Base-by-base conservation (phyloP, 768 basidiomycete species). In the Suillus sp. region DNA sequence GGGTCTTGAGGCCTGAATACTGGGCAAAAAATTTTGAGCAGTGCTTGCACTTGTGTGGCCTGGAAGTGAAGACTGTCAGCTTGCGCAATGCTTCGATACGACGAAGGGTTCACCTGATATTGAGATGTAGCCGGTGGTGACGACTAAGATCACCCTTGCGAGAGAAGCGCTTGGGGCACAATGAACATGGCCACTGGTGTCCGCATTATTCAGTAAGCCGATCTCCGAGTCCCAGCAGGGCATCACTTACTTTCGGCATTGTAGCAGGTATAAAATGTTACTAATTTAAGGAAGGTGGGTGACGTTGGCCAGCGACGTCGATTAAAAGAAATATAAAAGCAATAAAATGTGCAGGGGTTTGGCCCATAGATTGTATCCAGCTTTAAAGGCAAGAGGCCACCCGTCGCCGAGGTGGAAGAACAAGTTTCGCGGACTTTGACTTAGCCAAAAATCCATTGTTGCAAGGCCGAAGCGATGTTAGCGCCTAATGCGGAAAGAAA, bases 21-120 rank as follows among this genome's bases (percentile, higher is more conserved):
- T 91, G 90, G 10, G 83, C 73, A 69, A 92, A 92, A 1, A 68
- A 67, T 69, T 83, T 88, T 5, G 72, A 73, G 68, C 90, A 92
- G 6, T 72, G 69, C 45, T 70, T 64, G 69, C 90, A 91, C 3
- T 69, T 61, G 64, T 85, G 77, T 7, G 82, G 83, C 59, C 90
- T 90, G 58, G 25, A 56, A 32, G n/a, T 27, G 10, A 45, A 16
- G 30, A 20, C 6, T 43, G 45, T 69, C 30, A 57, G 51, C 50
- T n/a, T 58, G 53, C 22, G 34, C 25, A 34, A 61, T 16, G 20
- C 14, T 18, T 11, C 10, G 60, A 25, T 22, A 32, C 35, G 22
- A 25, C 11, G 48, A 38, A 40, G 54, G 37, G 66, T 76, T 5
- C 58, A 89, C 89, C 78, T 86, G 51, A 77, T 68, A 27, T 81